A percentile compares a stretch with the other conserved stretches of the same genome.
Conservation (phyloP, 306 rosid genomes). For the Ochetophila trinervis region DNA sequence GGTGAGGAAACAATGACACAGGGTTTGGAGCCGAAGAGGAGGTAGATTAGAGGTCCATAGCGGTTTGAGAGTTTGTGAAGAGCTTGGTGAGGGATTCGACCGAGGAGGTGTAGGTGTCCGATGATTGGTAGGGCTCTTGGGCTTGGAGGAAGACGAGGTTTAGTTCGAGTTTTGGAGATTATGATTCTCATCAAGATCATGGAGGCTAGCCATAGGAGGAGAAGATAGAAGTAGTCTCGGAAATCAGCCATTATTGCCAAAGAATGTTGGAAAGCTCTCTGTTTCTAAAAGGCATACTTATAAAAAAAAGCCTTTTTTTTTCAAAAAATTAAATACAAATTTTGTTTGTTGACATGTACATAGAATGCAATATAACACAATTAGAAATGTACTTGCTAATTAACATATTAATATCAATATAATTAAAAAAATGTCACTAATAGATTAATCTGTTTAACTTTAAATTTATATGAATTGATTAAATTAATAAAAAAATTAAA, state of each 20-base stretch:
- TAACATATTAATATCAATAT: no score
- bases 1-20: slow-evolving; percentile 64
- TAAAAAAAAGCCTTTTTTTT: no score
- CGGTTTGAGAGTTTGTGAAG: slow-evolving; percentile 47
- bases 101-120: slow-evolving; percentile 58
- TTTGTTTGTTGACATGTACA: no score
- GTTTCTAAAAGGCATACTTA: no score
- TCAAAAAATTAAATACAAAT: no score
- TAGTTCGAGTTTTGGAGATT: slow-evolving; percentile 25
- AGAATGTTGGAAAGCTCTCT: slow-evolving; percentile 1
- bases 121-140: slow-evolving; percentile 56
- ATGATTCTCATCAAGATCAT: slow-evolving; percentile 29
- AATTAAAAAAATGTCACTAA: no score
- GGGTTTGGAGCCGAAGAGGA: slow-evolving; percentile 50
- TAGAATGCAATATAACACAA: no score
- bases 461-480: no score
- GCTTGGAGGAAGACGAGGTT: slow-evolving; percentile 40
- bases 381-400: no score
- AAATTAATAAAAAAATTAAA: no score
- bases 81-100: slow-evolving; percentile 52
- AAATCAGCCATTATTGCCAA: slow-evolving; percentile 31
- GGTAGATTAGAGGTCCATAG: slow-evolving; percentile 56
- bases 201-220: slow-evolving; percentile 31
- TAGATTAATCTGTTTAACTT: no score
- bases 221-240: slow-evolving; percentile 23